A percentile compares a stretch with the other conserved stretches of the same genome.
Conservation (phyloP, 225 moss, liverwort and hornwort species). For the Bryum argenteum region DNA sequence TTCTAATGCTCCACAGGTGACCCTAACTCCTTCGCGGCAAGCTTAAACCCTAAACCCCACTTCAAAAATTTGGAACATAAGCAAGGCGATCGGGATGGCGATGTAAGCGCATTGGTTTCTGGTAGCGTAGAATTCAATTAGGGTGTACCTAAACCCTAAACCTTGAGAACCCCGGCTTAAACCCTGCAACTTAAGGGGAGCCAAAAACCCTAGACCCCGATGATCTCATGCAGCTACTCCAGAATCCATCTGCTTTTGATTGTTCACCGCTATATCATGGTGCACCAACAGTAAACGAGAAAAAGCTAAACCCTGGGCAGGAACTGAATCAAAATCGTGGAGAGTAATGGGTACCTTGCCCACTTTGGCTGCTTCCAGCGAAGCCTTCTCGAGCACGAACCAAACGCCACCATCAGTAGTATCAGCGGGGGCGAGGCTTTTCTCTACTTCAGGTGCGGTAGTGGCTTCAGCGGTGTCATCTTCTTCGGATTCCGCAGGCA, state of each 20-base stretch:
- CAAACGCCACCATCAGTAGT: slow-evolving; percentile 65
- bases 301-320: too few species aligned
- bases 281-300: too few species aligned
- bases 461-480: slow-evolving; percentile 19
- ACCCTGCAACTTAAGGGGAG: too few species aligned
- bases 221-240: too few species aligned
- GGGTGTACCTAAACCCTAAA: neutral
- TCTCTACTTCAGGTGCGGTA: slow-evolving; percentile 14
- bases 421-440: slow-evolving; percentile 14
- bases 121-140: too few species aligned
- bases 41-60: neutral
- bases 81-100: too few species aligned
- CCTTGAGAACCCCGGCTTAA: too few species aligned
- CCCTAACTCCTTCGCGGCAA: neutral
- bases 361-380: slow-evolving; percentile 89
- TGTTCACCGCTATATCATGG: too few species aligned
- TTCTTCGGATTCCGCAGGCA: slow-evolving; percentile 15
- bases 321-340: neutral
- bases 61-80: too few species aligned
- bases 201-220: too few species aligned
- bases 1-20: neutral
- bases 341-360: slow-evolving; percentile 61
- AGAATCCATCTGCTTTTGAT: too few species aligned
- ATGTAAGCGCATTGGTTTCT: too few species aligned
- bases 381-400: slow-evolving; percentile 90